Conservation (phyloP, 2,329 filamentous ascomycete genomes). For the Epichloe aotearoae region DNA sequence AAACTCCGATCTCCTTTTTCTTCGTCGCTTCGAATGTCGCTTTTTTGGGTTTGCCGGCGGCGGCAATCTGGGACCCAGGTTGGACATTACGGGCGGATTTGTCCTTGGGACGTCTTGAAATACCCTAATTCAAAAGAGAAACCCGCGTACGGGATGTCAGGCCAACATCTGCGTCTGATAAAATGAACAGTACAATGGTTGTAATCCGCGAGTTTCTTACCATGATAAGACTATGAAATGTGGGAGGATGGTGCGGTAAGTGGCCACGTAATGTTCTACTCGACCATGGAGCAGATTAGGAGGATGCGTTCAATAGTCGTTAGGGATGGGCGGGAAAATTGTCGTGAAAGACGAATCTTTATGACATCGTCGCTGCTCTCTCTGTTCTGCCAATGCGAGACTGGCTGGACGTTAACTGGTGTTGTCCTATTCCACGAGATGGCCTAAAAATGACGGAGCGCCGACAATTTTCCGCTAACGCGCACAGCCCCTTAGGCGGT, state of each 20-base stretch:
- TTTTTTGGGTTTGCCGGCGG: conserved; percentile 67
- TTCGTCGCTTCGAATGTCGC: conserved; percentile 91
- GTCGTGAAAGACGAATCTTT: neutral
- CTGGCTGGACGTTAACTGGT: conserved; percentile 7
- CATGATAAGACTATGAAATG: conserved; percentile 15
- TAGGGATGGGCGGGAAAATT: neutral
- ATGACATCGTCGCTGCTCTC: neutral
- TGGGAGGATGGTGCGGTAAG: conserved; percentile 5
- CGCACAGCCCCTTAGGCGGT: conserved; percentile 14
- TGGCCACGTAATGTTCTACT: conserved; percentile 8
- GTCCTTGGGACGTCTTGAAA: conserved; percentile 28
- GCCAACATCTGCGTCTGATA: neutral
- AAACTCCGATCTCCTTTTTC: conserved; percentile 99
- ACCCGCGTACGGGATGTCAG: neutral
- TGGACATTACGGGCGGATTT: conserved; percentile 25
- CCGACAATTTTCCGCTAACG: conserved; percentile 22
- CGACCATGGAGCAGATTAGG: conserved; percentile 11
- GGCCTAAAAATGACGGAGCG: conserved; percentile 20
- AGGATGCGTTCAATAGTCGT: neutral
- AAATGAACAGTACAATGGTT: conserved; percentile 4
- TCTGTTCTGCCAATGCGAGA: neutral
- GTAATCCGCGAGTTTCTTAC: conserved; percentile 14
- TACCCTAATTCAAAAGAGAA: conserved; percentile 17
- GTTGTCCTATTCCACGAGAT: conserved; percentile 1
- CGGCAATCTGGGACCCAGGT: conserved; percentile 20